Percentiles rank a stretch among this genome's conserved stretches.
Evolutionary conservation across 805 yeast genomes (phyloP).

Genomic region (Hemisphaericaspora nanyangensis): DNA sequence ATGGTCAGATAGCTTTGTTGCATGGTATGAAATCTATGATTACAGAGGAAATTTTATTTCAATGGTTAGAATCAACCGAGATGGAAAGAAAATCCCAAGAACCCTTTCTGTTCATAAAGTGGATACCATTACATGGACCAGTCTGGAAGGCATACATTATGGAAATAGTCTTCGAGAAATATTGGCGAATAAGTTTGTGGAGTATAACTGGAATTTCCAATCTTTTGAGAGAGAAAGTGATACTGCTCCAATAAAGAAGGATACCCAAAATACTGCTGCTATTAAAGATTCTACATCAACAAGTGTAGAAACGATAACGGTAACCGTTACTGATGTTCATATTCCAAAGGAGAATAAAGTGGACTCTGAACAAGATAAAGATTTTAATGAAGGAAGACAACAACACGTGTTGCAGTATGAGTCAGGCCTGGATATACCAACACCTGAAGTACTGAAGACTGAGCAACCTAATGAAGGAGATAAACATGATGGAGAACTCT

Average conservation of each 20-base stretch:
- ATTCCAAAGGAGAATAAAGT: neutral
- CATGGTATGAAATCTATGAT: conserved; percentile 38
- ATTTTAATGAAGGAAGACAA: too few species aligned
- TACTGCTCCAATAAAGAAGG: too few species aligned
- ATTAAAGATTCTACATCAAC: too few species aligned
- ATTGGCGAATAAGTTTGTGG: conserved; percentile 16
- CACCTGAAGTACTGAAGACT: too few species aligned
- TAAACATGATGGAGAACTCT: neutral
- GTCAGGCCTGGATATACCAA: too few species aligned
- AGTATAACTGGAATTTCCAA: conserved; percentile 27
- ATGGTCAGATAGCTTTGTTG: conserved; percentile 30
- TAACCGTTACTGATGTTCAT: conserved; percentile 5
- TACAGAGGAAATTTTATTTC: conserved; percentile 26
- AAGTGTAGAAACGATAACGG: conserved; percentile 5
- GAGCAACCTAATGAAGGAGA: neutral
- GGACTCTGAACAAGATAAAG: conserved; percentile 1
- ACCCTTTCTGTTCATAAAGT: conserved; percentile 18
- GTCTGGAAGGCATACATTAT: conserved; percentile 22
- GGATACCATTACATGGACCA: conserved; percentile 29
- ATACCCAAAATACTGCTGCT: too few species aligned
- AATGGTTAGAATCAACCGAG: conserved; percentile 21
- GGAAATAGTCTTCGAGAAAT: conserved; percentile 11
- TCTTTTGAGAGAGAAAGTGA: conserved; percentile 10
- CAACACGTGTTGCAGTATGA: too few species aligned
- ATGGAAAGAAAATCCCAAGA: conserved; percentile 14